These are phyloP conservation scores for Penicillium freii DNA, from an alignment of 2,329 filamentous ascomycete species.

Conservation along the genomic window DNA sequence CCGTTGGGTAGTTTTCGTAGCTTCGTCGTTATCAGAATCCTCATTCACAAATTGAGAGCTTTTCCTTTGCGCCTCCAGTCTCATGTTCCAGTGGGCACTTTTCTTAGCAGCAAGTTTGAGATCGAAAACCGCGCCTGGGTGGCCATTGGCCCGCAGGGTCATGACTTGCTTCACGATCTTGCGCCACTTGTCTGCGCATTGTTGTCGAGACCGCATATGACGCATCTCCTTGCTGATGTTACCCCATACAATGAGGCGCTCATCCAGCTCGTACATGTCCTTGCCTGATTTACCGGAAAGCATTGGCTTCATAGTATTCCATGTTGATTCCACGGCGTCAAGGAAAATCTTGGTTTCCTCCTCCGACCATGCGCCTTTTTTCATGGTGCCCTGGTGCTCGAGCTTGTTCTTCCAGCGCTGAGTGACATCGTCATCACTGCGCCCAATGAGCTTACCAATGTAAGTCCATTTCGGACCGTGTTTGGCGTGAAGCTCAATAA, in stretches of 20 bases:
- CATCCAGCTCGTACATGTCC: constrained; percentile 40
- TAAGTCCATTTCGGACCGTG: constrained; percentile 39
- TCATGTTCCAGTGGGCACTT: constrained; percentile 8
- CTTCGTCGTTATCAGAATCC: constrained; percentile 19
- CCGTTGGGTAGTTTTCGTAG: background rate
- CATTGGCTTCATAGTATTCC: constrained; percentile 18
- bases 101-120: constrained; percentile 9
- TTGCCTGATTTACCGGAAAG: constrained; percentile 24
- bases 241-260: constrained; percentile 34
- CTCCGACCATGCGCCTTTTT: constrained; percentile 38
- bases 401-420: constrained; percentile 46
- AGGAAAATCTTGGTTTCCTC: constrained; percentile 33
- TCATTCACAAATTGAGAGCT: constrained; percentile 18
- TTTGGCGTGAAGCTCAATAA: constrained; percentile 31
- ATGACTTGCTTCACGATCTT: constrained; percentile 29
- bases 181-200: constrained; percentile 43
- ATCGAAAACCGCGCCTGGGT: constrained; percentile 29
- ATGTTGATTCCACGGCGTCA: constrained; percentile 26
- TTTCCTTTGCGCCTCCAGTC: constrained; percentile 9
- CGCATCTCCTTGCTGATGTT: constrained; percentile 30
- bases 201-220: constrained; percentile 37
- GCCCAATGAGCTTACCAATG: constrained; percentile 39
- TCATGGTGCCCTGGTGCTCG: constrained; percentile 37
- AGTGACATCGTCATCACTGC: constrained; percentile 43
- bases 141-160: constrained; percentile 19